Percentiles rank a stretch among this genome's conserved stretches.
These are phyloP conservation scores for Fonsecaea pedrosoi DNA, from an alignment of 2,329 filamentous ascomycete genomes.

Conservation along the genomic window DNA sequence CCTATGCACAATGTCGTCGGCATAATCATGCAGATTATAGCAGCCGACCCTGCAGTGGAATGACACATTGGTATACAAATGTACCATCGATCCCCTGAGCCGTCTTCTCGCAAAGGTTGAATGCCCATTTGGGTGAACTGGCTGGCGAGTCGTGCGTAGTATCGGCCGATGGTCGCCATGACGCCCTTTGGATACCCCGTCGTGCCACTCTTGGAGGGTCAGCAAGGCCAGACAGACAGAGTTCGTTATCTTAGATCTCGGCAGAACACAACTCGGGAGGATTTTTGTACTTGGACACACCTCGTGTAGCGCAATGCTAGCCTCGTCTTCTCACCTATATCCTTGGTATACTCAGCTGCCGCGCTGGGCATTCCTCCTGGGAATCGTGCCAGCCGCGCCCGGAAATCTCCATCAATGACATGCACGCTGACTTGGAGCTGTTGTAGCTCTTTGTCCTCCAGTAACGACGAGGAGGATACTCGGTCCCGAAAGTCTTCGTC, in stretches of 20 bases:
- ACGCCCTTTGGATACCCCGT: slow-evolving; percentile 77
- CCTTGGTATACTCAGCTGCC: slow-evolving; percentile 56
- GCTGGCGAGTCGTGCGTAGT: background rate
- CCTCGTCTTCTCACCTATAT: background rate
- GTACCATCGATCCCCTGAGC: slow-evolving; percentile 66
- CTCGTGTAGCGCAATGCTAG: slow-evolving; percentile 62
- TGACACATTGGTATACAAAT: slow-evolving; percentile 80
- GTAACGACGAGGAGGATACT: background rate
- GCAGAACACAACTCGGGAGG: no score
- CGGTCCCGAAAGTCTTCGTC: slow-evolving; percentile 59
- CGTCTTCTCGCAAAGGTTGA: background rate
- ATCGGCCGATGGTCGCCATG: slow-evolving; percentile 7
- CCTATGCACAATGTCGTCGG: slow-evolving; percentile 56
- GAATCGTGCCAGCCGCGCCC: slow-evolving; percentile 55
- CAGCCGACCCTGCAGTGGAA: slow-evolving; percentile 75
- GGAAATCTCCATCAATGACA: slow-evolving; percentile 51
- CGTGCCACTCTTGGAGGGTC: slow-evolving; percentile 62
- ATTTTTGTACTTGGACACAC: slow-evolving; percentile 41
- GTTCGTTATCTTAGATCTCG: no score
- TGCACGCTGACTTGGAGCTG: slow-evolving; percentile 49
- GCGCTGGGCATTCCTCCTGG: slow-evolving; percentile 62
- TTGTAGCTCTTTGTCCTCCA: slow-evolving; percentile 50
- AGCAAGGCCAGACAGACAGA: no score
- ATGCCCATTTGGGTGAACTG: slow-evolving; percentile 47
- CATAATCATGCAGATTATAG: slow-evolving; percentile 39